Base-by-base conservation (phyloP, 176 grass and related monocot genomes). In the Musa schizocarpa region DNA sequence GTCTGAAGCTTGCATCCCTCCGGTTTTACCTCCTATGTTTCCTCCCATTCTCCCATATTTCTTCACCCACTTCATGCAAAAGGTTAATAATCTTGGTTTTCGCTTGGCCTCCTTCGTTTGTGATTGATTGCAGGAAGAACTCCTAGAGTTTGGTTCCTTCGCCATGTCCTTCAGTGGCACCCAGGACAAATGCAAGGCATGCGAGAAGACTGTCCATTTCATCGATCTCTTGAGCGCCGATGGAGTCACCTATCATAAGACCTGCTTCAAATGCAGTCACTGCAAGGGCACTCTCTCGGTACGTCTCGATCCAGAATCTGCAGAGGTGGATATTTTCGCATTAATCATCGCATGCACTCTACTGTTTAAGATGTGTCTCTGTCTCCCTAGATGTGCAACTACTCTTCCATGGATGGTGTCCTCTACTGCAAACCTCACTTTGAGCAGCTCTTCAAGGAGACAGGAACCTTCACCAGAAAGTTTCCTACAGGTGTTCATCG, bases 381-480 rank as follows among this genome's bases (percentile, higher is more conserved):
- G 4, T 6, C 34, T 43, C 34, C 34, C 34, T 6, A 96, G 93
- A 96, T 96, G 89, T 92, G 87, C 85, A 96, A 7, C 74, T 96
- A 96, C 49, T 96, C 89, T 62, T 96, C 93, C 81, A 96, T 96
- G 93, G 93, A 96, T 68, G 93, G 93, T 1, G 87, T 96, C 50
- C 89, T 96, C 24, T 96, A 96, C 79, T 96, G 93, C 79, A 96
- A 96, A 83, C 86, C 93, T 70, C 93, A 96, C 74, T 96, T 96
- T 69, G 93, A 96, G 89, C 93, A 96, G 83, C 89, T 96, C 73
- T 96, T 96, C 83, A 96, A 96, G 83, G 93, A 96, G 77, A 96
- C 89, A 5, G 93, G 93, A 69, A 90, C 85, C 54, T 96, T 96
- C 81, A 88, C 85, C 16, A 96, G 90, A 83, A 96, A 96, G 76